phyloP scores from a whole-genome alignment of 192 early-diverging fungal species.

The Rhizophagus clarus region DNA sequence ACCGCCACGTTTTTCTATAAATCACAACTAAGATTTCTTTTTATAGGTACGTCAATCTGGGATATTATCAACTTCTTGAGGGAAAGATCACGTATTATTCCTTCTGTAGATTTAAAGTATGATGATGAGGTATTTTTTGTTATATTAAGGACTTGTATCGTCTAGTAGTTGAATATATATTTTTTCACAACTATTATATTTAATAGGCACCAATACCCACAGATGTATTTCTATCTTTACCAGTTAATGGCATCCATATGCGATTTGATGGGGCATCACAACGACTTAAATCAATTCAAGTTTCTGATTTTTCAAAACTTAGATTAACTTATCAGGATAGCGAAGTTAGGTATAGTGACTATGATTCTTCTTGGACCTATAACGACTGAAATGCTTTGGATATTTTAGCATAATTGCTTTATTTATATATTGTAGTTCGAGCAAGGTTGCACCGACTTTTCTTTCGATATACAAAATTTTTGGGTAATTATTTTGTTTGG shows the following conservation, averaged over 20 bases:
- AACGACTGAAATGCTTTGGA: not conserved
- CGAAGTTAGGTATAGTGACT: conserved; percentile 55
- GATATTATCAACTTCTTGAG: conserved; percentile 58
- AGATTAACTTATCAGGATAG: conserved; percentile 56
- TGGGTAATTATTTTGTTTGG: conserved; percentile 50
- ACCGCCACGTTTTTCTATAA: not conserved
- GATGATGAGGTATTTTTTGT: conserved; percentile 54
- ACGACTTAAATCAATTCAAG: conserved; percentile 64
- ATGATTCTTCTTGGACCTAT: not conserved
- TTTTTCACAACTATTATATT: conserved; percentile 1
- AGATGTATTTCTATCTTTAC: conserved; percentile 44
- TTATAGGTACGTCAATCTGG: conserved; percentile 62
- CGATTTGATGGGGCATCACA: conserved; percentile 60
- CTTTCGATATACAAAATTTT: conserved; percentile 68
- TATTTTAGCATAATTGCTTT: conserved; percentile 6
- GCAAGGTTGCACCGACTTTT: conserved; percentile 66
- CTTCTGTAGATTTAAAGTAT: conserved; percentile 66
- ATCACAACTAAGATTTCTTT: not conserved
- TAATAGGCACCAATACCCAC: conserved; percentile 47
- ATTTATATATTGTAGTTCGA: conserved; percentile 46
- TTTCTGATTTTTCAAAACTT: conserved; percentile 60
- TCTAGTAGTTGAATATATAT: not conserved
- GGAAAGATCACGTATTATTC: conserved; percentile 51
- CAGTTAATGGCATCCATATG: conserved; percentile 57
- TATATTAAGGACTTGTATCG: conserved; percentile 2